These are phyloP conservation scores for Ogataea methanolica DNA, from an alignment of 805 yeast species.

Conservation along the genomic window DNA sequence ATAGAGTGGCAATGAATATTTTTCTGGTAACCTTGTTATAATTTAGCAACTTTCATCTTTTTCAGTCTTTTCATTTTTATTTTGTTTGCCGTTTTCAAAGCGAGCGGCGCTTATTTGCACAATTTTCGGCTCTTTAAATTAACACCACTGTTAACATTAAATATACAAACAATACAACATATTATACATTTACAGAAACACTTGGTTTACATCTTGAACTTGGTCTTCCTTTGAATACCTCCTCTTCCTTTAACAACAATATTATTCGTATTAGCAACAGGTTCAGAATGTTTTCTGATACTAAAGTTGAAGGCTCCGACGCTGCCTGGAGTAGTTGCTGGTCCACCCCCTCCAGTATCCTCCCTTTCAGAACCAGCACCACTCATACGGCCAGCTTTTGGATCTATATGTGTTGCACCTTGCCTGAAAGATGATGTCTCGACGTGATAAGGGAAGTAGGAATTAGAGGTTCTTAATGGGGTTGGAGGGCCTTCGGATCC, in stretches of 20 bases:
- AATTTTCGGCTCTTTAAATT: no score
- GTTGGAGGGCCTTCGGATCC: neutral
- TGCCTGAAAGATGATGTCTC: no score
- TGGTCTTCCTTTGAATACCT: constrained; percentile 20
- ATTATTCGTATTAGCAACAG: constrained; percentile 10
- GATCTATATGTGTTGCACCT: neutral
- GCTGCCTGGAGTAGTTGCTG: no score
- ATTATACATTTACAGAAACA: neutral
- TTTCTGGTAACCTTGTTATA: no score
- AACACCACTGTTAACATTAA: no score
- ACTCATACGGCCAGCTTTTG: neutral
- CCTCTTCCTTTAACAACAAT: constrained; percentile 22
- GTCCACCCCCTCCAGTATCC: neutral
- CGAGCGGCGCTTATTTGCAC: no score
- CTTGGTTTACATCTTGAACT: constrained; percentile 15
- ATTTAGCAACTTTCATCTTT: no score
- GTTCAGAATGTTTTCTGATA: constrained; percentile 11
- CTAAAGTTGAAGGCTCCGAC: constrained; percentile 6
- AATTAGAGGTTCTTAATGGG: neutral
- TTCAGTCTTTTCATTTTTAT: no score
- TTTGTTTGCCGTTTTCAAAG: no score
- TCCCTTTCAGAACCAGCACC: neutral
- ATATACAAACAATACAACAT: no score
- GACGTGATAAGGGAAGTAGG: neutral
- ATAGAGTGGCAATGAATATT: no score